Evolutionary conservation across 139 green algal species (phyloP).

Genomic region (Tetratostichococcus sp.): DNA sequence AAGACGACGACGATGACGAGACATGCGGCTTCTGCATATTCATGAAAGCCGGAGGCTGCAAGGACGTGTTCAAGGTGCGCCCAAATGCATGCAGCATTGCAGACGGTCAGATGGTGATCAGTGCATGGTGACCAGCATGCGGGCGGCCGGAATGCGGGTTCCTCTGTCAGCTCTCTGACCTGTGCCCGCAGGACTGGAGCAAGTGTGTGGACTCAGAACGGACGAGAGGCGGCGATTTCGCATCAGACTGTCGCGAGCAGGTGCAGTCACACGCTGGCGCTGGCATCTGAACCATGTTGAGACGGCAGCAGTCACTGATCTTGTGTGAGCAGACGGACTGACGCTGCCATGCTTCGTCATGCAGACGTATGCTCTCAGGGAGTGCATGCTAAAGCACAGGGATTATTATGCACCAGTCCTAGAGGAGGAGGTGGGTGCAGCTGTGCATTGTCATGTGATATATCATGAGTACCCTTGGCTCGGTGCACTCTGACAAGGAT

Average conservation of each 20-base stretch:
- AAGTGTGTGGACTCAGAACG: slow-evolving; percentile 63
- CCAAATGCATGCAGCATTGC: background rate
- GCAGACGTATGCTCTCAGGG: slow-evolving; percentile 46
- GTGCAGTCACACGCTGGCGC: too few relatives aligned
- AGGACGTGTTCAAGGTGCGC: slow-evolving; percentile 44
- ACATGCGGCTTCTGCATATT: slow-evolving; percentile 82
- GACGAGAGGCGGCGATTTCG: slow-evolving; percentile 46
- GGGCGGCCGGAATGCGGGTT: too few relatives aligned
- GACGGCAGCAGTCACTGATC: too few relatives aligned
- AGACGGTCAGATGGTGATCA: too few relatives aligned
- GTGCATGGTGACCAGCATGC: background rate
- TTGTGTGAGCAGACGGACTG: too few relatives aligned
- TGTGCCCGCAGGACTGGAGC: slow-evolving; percentile 57
- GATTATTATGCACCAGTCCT: slow-evolving; percentile 64
- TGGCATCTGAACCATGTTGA: too few relatives aligned
- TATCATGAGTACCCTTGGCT: too few relatives aligned
- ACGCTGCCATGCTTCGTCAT: background rate
- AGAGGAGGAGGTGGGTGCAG: background rate
- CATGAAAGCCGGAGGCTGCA: slow-evolving; percentile 80
- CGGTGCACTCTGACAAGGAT: too few relatives aligned
- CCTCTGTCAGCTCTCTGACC: too few relatives aligned
- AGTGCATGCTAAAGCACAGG: slow-evolving; percentile 63
- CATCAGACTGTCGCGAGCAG: slow-evolving; percentile 44
- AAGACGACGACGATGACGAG: slow-evolving; percentile 75
- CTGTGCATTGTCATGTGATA: too few relatives aligned